Base-by-base conservation (phyloP, 345 rosid species). In the Melaleuca quinquenervia region DNA sequence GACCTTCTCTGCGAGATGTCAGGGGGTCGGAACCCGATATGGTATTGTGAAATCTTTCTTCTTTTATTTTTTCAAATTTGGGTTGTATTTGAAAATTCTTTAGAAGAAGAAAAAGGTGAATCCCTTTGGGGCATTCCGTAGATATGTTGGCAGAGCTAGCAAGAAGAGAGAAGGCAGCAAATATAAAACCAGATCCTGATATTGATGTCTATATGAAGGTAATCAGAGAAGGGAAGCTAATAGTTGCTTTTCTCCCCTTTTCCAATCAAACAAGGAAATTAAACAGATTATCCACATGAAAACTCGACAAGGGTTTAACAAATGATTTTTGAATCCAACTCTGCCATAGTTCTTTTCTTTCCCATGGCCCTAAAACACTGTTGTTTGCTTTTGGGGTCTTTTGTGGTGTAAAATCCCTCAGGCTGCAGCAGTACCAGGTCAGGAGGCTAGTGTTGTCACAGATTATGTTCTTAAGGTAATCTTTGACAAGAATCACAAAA, bases 1-100 rank as follows among this genome's bases (percentile, higher is more conserved):
- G 90, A 95, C 94, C 64, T 96, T 95, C 89, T 94, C 99, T 2
- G 99, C 95, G 13, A 91, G 95, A 87, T 95, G 96, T 89, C 99
- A 95, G 87, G 96, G 96, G 22, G 94, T 93, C 22, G 99, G 99
- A 86, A 11, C 82, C 7, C 94, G 88, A 26, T 92, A 91, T 21
- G 94, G 96, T 94, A 84, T 5, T 3, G 29, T n/a, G 27, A 5
- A 9, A 51, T 51, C 24, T 29, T 36, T 41, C 21, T 70, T 70
- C 80, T 18, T 8, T 21, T 18, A 70, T 36, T 1, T 18, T 70
- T 36, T 32, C 78, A 32, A 32, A 12, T 3, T 58, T 4, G 53
- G 29, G 52, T 6, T 45, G 85, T 32, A 18, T 70, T 36, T 2
- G 3, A 36, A 48, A 9, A 11, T 32, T 9, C 48, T 36, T 1